Evolutionary conservation across 2,329 filamentous ascomycete genomes (phyloP).

Genomic region (Diaporthe nobilis): DNA sequence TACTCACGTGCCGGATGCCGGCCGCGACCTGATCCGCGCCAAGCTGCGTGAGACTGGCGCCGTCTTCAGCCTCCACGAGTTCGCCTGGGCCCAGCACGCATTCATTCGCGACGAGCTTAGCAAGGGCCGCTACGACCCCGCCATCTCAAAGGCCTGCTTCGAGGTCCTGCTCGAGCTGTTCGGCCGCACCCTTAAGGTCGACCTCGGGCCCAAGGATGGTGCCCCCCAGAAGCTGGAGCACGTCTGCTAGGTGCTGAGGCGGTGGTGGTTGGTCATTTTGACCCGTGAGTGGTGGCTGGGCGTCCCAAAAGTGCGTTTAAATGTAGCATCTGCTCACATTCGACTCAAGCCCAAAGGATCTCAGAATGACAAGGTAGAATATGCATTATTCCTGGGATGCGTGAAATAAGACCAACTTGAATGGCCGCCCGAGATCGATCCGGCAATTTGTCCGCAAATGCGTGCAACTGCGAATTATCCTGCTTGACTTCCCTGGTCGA

Average conservation of each 20-base stretch:
- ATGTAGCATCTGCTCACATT: not conserved
- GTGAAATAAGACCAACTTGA: not conserved
- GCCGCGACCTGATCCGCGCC: constrained; percentile 85
- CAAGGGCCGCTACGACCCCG: constrained; percentile 94
- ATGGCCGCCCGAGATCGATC: not conserved
- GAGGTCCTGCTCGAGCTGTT: constrained; percentile 92
- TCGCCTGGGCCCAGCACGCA: constrained; percentile 94
- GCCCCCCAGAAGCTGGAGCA: constrained; percentile 76
- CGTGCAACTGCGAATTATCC: not conserved
- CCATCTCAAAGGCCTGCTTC: constrained; percentile 88
- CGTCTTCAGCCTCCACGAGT: constrained; percentile 87
- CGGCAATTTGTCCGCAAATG: not conserved
- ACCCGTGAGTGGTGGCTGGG: not conserved
- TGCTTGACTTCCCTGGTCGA: not conserved
- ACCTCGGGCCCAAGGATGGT: constrained; percentile 79
- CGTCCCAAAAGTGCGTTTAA: not conserved
- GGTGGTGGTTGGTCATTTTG: not conserved
- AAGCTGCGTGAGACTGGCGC: constrained; percentile 84
- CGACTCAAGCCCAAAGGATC: not conserved
- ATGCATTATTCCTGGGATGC: not conserved
- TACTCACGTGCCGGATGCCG: constrained; percentile 87
- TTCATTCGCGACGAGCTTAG: constrained; percentile 94
- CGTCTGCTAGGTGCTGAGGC: constrained; percentile 70
- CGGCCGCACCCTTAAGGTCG: constrained; percentile 80
- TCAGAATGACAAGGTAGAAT: not conserved